Base-by-base conservation (phyloP, 257 asterid species). In the Verbascum thapsus region DNA sequence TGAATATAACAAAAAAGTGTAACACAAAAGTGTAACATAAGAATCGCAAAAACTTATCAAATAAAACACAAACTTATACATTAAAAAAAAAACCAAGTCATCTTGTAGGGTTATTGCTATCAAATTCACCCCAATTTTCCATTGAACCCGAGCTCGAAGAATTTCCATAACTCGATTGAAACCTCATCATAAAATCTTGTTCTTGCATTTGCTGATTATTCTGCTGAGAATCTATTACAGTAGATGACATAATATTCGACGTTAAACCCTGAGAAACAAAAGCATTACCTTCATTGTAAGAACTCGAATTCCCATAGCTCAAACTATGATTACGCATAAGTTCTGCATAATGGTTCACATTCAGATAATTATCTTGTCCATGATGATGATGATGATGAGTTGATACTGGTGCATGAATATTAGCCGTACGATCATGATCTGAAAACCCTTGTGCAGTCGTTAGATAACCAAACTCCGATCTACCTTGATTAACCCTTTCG, bases 401-500 rank as follows among this genome's bases (percentile, higher is more conserved):
- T 3, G 55, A 17, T 22, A 38, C 22, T 10, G 30, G 6, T 7
- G 7, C 4, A 10, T 22, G 32, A 26, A 26, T 40, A 11, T 18
- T 61, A 41, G 45, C 9, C 44, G 26, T 56, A 7, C 8, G 53
- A 34, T 43, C 50, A 34, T n/a, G n/a, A n/a, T 67, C 53, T 0
- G 64, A 32, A 26, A 15, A 11, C 16, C 64, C 76, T 53, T 61
- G 76, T 7, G 47, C 61, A 42, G 76, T 42, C 37, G 81, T 70
- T 9, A 65, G 42, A 45, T 72, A 73, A n/a, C 74, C 77, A 6
- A 74, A 54, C 43, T 72, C 67, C 5, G 79, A 48, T 47, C 43
- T 78, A 8, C 79, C 85, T 64, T 77, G 90, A 43, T n/a, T n/a
- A n/a, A 90, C 96, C 62, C 90, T 77, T 62, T 90, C 97, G 0